Percentiles rank a stretch among this genome's conserved stretches.
Evolutionary conservation across 2,329 filamentous ascomycete species (phyloP).

Genomic region (Hymenoscyphus albidus): DNA sequence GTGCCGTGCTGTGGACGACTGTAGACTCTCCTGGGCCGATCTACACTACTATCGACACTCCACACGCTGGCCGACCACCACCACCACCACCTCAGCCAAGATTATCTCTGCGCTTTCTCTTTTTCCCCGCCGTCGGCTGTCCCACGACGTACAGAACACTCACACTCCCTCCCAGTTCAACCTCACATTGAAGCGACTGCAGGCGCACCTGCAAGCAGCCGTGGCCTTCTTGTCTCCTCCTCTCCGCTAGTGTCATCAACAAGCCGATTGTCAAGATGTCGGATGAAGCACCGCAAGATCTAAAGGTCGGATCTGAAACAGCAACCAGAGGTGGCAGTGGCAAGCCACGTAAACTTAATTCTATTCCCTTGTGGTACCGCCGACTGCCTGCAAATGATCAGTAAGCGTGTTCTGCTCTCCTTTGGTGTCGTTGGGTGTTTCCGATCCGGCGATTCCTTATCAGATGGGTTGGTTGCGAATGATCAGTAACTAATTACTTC

Average conservation of each 20-base stretch:
- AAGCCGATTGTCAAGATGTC: not conserved
- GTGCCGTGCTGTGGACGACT: no score
- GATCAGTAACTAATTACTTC: not conserved
- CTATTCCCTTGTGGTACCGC: not conserved
- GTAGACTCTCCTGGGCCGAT: no score
- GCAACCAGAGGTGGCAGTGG: not conserved
- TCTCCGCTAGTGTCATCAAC: not conserved
- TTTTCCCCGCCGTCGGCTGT: not conserved
- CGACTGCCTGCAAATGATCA: not conserved
- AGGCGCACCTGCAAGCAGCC: not conserved
- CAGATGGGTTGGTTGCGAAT: not conserved
- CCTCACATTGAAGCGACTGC: not conserved
- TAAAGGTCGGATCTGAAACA: not conserved
- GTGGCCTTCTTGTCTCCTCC: not conserved
- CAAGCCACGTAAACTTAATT: not conserved
- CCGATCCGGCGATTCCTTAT: not conserved
- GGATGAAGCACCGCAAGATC: not conserved
- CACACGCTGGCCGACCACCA: no score
- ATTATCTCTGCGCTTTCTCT: no score
- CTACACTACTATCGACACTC: no score
- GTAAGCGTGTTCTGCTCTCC: not conserved
- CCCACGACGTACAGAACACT: not conserved
- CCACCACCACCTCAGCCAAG: no score
- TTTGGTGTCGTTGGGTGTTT: not conserved
- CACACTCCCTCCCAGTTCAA: no score